These are phyloP conservation scores for Yamadazyma philogaea DNA, from an alignment of 805 yeast species.

Conservation along the genomic window DNA sequence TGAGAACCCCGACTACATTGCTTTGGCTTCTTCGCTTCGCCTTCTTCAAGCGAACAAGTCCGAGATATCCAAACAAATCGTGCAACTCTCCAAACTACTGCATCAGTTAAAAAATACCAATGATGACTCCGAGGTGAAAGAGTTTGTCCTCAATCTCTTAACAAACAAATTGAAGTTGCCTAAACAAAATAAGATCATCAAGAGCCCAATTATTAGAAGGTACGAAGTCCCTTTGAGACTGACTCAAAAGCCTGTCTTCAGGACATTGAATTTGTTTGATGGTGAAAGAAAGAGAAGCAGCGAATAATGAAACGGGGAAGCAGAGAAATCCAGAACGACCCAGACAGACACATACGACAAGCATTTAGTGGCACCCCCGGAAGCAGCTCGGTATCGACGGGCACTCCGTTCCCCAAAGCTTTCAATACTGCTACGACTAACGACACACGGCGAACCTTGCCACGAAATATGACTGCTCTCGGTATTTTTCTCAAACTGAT, in stretches of 20 bases:
- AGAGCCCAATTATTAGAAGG: slow-evolving; percentile 33
- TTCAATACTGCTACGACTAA: not conserved
- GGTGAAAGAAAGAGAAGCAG: not conserved
- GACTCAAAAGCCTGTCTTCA: slow-evolving; percentile 19
- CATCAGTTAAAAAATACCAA: slow-evolving; percentile 15
- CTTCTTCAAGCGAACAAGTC: slow-evolving; percentile 23
- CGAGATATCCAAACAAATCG: slow-evolving; percentile 28
- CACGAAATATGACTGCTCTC: no score
- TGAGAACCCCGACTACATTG: slow-evolving; percentile 32
- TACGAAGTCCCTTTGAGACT: slow-evolving; percentile 8
- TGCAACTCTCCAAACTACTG: slow-evolving; percentile 28
- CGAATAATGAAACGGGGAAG: no score
- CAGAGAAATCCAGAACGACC: no score
- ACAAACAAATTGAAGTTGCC: slow-evolving; percentile 34
- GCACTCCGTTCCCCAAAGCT: no score
- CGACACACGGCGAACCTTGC: no score
- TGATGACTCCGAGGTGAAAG: slow-evolving; percentile 23
- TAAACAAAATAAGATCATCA: slow-evolving; percentile 28
- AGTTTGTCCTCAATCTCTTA: slow-evolving; percentile 33
- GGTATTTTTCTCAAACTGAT: no score
- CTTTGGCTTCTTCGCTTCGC: slow-evolving; percentile 31
- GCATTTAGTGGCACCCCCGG: no score
- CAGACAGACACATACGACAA: no score
- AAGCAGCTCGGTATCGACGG: no score
- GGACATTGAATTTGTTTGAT: slow-evolving; percentile 25